These are phyloP conservation scores for Gardenia jasminoides DNA, from an alignment of 257 asterid species.

Conservation along the genomic window DNA sequence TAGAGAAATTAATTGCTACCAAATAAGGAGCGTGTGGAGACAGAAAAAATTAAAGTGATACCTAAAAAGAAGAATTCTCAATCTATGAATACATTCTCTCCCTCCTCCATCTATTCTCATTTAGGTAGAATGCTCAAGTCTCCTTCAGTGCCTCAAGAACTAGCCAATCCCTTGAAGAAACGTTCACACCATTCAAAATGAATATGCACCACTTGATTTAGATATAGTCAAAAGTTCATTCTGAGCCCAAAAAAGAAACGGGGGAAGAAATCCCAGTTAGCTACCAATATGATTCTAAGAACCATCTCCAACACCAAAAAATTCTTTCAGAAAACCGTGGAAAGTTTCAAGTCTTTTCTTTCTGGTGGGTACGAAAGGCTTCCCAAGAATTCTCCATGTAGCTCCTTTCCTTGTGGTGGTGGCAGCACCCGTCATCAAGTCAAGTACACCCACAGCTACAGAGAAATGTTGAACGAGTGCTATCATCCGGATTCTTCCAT, in stretches of 20 bases:
- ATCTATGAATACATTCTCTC: neutral
- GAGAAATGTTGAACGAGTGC: slow-evolving; percentile 22
- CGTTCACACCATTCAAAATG: slow-evolving; percentile 1
- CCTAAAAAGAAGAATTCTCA: slow-evolving; percentile 17
- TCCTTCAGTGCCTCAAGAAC: neutral
- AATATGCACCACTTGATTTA: neutral
- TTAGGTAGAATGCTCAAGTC: neutral
- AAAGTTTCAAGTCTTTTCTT: slow-evolving; percentile 31
- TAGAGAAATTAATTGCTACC: neutral
- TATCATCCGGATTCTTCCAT: neutral
- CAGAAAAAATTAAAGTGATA: slow-evolving; percentile 22
- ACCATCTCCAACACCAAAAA: slow-evolving; percentile 35
- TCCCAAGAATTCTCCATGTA: slow-evolving; percentile 33
- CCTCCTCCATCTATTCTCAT: slow-evolving; percentile 4
- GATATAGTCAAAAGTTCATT: neutral
- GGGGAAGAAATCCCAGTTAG: neutral
- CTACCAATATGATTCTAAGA: slow-evolving; percentile 28
- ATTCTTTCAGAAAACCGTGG: slow-evolving; percentile 31
- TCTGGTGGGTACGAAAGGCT: slow-evolving; percentile 40
- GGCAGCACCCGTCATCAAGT: neutral
- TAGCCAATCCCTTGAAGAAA: slow-evolving; percentile 1
- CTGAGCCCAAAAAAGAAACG: neutral
- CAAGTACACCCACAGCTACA: slow-evolving; percentile 12
- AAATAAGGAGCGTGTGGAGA: slow-evolving; percentile 35
- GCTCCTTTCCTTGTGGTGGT: slow-evolving; percentile 12